phyloP scores from a whole-genome alignment of 1,284 basidiomycete genomes.

The Puccinia hordei region DNA sequence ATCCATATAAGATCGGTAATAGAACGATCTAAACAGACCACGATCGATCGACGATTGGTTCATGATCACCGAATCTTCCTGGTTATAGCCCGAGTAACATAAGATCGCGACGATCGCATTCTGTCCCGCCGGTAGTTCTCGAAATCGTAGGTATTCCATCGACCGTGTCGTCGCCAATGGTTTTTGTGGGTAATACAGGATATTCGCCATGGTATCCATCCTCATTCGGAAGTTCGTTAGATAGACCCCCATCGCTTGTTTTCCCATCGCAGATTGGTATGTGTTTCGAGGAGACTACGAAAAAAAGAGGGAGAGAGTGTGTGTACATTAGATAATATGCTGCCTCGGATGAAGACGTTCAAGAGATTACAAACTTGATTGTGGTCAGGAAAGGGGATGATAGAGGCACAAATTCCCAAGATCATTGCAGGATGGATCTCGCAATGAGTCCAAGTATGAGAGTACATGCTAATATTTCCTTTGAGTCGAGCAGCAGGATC shows the following conservation, averaged over 20 bases:
- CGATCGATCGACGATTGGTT: constrained; percentile 98
- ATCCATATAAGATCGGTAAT: constrained; percentile 96
- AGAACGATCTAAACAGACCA: constrained; percentile 96
- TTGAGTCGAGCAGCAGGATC: constrained; percentile 87
- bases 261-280: constrained; percentile 99
- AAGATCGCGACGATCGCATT: constrained; percentile 98
- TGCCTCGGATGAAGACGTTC: constrained; percentile 5
- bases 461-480: constrained; percentile 67
- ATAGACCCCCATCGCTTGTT: constrained; percentile 99
- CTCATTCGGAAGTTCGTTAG: constrained; percentile 95
- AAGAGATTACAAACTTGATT: constrained; percentile 74
- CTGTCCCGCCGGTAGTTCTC: constrained; percentile 94
- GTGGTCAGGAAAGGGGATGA: constrained; percentile 99
- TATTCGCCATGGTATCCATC: constrained; percentile 57
- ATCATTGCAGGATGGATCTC: constrained; percentile 99
- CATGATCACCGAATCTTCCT: constrained; percentile 99
- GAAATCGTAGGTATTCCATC: constrained; percentile 98
- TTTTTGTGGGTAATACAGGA: constrained; percentile 94
- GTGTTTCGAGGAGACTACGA: constrained; percentile 93
- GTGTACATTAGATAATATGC: constrained; percentile 39
- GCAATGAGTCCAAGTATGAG: constrained; percentile 94
- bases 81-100: constrained; percentile 99
- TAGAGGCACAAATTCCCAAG: constrained; percentile 94
- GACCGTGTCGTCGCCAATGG: constrained; percentile 96
- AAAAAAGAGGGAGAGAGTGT: not conserved